Evolutionary conservation across 768 basidiomycete genomes (phyloP).

Genomic region (Rhizopogon vesiculosus): DNA sequence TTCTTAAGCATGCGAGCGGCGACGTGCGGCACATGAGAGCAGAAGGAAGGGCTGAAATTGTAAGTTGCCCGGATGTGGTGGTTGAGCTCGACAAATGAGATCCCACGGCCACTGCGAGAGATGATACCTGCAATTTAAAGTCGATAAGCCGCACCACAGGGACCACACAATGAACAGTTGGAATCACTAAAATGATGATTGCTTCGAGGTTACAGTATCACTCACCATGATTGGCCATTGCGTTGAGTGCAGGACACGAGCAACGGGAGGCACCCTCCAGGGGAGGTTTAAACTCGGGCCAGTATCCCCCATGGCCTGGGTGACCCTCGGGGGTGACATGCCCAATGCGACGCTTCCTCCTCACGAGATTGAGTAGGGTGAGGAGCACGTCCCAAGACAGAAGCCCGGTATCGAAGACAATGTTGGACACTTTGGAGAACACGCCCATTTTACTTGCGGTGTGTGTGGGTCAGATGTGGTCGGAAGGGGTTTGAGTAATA

Average conservation of each 20-base stretch:
- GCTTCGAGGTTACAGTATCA: neutral
- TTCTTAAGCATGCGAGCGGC: conserved; percentile 55
- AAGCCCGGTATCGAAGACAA: conserved; percentile 18
- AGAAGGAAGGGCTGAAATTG: conserved; percentile 70
- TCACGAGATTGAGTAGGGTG: conserved; percentile 46
- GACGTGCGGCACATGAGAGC: conserved; percentile 57
- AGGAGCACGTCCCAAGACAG: conserved; percentile 50
- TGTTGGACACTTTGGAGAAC: neutral
- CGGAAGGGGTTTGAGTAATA: too few species aligned
- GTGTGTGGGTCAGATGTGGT: neutral
- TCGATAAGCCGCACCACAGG: neutral
- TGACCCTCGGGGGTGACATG: conserved; percentile 51
- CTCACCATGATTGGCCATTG: conserved; percentile 79
- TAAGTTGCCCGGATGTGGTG: conserved; percentile 47
- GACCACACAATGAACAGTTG: neutral
- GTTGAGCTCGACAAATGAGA: conserved; percentile 51
- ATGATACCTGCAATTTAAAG: conserved; percentile 29
- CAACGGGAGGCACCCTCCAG: conserved; percentile 62
- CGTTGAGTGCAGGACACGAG: conserved; percentile 74
- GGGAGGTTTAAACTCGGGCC: conserved; percentile 65
- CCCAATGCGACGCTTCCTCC: conserved; percentile 41
- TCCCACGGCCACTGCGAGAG: conserved; percentile 61
- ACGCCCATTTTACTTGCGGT: neutral
- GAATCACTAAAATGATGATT: too few species aligned
- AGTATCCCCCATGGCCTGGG: conserved; percentile 55